Evolutionary conservation across 2,329 filamentous ascomycete genomes (phyloP), one percentile per base, ranked within the genome.

Genomic region (Aspergillus caelatus): DNA sequence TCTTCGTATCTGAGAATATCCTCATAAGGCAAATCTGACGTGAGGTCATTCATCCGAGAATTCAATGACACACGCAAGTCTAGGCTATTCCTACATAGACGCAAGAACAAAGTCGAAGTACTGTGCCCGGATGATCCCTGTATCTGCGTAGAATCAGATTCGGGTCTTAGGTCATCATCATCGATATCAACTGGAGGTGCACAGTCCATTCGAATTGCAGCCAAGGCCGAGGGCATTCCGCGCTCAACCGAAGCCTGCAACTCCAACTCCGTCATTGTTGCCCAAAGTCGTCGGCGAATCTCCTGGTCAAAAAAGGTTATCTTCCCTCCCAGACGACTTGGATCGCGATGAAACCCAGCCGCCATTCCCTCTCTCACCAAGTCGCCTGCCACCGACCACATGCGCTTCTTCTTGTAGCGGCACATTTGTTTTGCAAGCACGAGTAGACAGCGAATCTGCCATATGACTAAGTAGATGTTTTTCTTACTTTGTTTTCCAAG

Each of bases 271-370:
- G 5, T 12, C 43, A 46, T 46, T 46, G 43, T 46, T 23, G 43
- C 43, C 43, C 43, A 46, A 3, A 46, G n/a, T 46, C 43, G n/a
- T 8, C 43, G 43, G 10, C 43, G 43, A 0, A 85, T 82, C 62
- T 85, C 82, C 59, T 82, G 80, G 46, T 85, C 82, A 34, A 83
- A 83, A 2, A 77, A 71, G 3, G 75, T 76, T 11, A 79, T 76
- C 30, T 70, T 68, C 62, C 77, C 70, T 62, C 76, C 66, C 65
- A 78, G 63, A 68, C 78, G 66, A 6, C 72, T 74, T 0, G 83
- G 80, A 55, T 84, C 79, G 21, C 83, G 79, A 69, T 86, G 84
- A 54, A 86, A 73, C 1, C 84, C 84, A 12, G 80, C 77, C 34
- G 82, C 75, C 72, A 86, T 80, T 45, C 81, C 83, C 43, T 81